These are phyloP conservation scores for Mollisiaceae sp. DNA, from an alignment of 2,329 filamentous ascomycete species.

Conservation along the genomic window DNA sequence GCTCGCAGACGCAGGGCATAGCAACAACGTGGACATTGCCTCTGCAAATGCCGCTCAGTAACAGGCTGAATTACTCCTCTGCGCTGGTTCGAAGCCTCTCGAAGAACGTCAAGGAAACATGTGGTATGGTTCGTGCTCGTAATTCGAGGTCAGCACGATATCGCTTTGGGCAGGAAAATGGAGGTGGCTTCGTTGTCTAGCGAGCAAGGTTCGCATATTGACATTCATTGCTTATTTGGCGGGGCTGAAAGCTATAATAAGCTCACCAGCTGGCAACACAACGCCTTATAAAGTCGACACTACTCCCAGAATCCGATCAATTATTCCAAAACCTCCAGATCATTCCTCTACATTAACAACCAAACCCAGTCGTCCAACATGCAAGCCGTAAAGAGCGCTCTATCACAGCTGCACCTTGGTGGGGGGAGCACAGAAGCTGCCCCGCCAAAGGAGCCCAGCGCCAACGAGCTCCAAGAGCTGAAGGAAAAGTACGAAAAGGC, in stretches of 20 bases:
- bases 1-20: background rate
- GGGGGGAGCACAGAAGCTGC: constrained; percentile 33
- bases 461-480: constrained; percentile 55
- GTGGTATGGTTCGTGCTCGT: constrained; percentile 11
- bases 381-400: constrained; percentile 50
- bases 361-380: constrained; percentile 32
- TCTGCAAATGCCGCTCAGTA: background rate
- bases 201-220: constrained; percentile 15
- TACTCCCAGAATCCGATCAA: constrained; percentile 8
- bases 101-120: constrained; percentile 11
- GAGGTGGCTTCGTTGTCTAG: constrained; percentile 28
- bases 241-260: constrained; percentile 34
- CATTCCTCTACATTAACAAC: background rate
- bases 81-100: background rate
- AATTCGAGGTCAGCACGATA: constrained; percentile 14
- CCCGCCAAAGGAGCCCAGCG: constrained; percentile 43
- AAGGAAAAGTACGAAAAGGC: constrained; percentile 75
- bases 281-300: constrained; percentile 17
- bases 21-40: constrained; percentile 4
- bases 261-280: constrained; percentile 4
- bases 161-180: constrained; percentile 12
- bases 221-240: constrained; percentile 27
- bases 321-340: background rate
- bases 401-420: constrained; percentile 51
- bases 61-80: constrained; percentile 3